phyloP scores from a whole-genome alignment of 257 asterid genomes.

The Solanum okadae region DNA sequence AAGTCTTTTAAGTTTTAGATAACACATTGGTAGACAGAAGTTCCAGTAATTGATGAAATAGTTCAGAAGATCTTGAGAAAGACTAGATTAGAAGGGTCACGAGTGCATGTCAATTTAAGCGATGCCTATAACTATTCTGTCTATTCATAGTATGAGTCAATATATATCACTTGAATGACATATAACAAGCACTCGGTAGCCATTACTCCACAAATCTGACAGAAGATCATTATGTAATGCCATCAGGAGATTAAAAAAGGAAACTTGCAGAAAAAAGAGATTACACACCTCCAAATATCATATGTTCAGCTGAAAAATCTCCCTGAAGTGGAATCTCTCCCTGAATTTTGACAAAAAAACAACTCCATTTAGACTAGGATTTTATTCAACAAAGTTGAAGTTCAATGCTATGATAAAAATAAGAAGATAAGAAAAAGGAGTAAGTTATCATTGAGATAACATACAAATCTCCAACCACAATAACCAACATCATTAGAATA shows the following conservation, averaged over 20 bases:
- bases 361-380: not conserved
- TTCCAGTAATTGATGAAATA: not conserved
- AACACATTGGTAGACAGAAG: not conserved
- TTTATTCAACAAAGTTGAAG: not conserved
- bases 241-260: not conserved
- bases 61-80: not conserved
- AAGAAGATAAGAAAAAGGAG: not conserved
- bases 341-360: constrained; percentile 27
- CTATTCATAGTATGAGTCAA: not conserved
- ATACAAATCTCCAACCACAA: not conserved
- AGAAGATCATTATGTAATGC: not conserved
- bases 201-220: not conserved
- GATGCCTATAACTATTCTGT: not conserved
- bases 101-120: not conserved
- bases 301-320: constrained; percentile 96
- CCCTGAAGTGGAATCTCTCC: constrained; percentile 99
- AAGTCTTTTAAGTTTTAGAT: not conserved
- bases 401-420: not conserved
- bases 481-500: not conserved
- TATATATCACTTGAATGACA: not conserved
- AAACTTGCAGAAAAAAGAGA: not conserved
- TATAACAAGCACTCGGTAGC: not conserved
- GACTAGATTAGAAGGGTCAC: not conserved
- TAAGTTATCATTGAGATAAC: not conserved
- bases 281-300: constrained; percentile 90